phyloP scores from a whole-genome alignment of 176 grass and related monocot species.

The Chloris gayana region DNA sequence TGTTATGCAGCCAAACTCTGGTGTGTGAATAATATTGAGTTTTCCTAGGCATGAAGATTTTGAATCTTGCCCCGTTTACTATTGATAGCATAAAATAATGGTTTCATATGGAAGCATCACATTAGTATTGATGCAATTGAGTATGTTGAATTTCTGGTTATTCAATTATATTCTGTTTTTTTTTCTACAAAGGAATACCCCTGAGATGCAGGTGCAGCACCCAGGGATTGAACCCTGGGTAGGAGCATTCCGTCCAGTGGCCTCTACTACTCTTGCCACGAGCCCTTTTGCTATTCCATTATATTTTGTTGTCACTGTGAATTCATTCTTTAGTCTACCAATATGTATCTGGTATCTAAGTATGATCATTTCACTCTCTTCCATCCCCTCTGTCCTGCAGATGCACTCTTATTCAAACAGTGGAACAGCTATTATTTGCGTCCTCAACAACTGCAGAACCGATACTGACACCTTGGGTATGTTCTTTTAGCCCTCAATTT shows the following conservation, averaged over 20 bases:
- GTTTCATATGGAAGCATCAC: background rate
- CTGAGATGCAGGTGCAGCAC: too few relatives aligned
- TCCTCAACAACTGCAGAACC: conserved; percentile 93
- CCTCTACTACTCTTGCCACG: too few relatives aligned
- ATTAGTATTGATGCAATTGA: background rate
- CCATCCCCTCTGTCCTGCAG: conserved; percentile 61
- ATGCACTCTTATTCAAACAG: conserved; percentile 93
- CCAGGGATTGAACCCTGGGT: too few relatives aligned
- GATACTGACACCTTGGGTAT: conserved; percentile 92
- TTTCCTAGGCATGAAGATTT: background rate
- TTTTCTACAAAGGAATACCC: too few relatives aligned
- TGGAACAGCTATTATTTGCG: conserved; percentile 90
- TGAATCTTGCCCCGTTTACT: conserved; percentile 13
- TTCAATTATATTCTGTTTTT: conserved; percentile 20
- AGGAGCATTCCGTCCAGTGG: too few relatives aligned
- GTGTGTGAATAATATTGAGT: conserved; percentile 1
- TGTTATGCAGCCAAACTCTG: background rate
- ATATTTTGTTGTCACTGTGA: conserved; percentile 24
- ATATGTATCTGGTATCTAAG: background rate
- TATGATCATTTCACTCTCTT: conserved; percentile 16
- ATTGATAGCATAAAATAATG: background rate
- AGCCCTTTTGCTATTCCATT: background rate
- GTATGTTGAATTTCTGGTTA: conserved; percentile 12
- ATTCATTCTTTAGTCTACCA: conserved; percentile 19
- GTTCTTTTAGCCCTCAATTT: conserved; percentile 28